A percentile compares a stretch with the other conserved stretches of the same genome.
These are phyloP conservation scores for Hydnomerulius pinastri DNA, from an alignment of 768 basidiomycete species.

Conservation along the genomic window DNA sequence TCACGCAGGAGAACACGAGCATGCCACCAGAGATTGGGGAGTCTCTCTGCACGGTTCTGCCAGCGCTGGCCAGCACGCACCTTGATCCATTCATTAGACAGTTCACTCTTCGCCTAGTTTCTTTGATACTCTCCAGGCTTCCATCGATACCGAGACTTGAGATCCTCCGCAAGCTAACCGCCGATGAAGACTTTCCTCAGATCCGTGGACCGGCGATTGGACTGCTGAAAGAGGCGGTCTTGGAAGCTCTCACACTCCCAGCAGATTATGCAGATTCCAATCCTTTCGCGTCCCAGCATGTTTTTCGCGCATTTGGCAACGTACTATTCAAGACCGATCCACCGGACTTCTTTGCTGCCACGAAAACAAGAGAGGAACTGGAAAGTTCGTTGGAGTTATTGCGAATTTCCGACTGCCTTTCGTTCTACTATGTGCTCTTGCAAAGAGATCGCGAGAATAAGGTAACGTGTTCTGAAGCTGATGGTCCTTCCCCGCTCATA, in stretches of 20 bases:
- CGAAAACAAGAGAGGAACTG: constrained; percentile 45
- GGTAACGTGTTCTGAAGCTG: constrained; percentile 36
- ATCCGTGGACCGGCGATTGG: constrained; percentile 72
- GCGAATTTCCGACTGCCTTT: constrained; percentile 64
- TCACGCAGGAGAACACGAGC: constrained; percentile 12
- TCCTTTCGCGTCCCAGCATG: constrained; percentile 54
- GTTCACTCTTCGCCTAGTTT: constrained; percentile 60
- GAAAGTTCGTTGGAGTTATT: constrained; percentile 57
- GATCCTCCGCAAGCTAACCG: constrained; percentile 54
- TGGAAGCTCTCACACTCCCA: constrained; percentile 48
- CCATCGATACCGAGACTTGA: constrained; percentile 53
- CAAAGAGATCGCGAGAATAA: constrained; percentile 57
- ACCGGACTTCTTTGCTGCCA: constrained; percentile 46
- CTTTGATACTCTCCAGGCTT: constrained; percentile 49
- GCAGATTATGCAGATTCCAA: constrained; percentile 25
- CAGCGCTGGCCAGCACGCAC: constrained; percentile 61
- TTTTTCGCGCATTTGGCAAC: constrained; percentile 61
- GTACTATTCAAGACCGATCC: constrained; percentile 61
- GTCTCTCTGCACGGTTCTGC: constrained; percentile 52
- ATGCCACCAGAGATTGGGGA: constrained; percentile 47
- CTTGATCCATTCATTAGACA: constrained; percentile 60
- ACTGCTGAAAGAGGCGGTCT: constrained; percentile 64
- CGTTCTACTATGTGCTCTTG: constrained; percentile 67
- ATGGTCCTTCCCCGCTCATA: background rate
- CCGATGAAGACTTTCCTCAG: constrained; percentile 54